A percentile compares a stretch with the other conserved stretches of the same genome.
phyloP scores from a whole-genome alignment of 768 basidiomycete species.

The Phaeotremella skinneri region DNA sequence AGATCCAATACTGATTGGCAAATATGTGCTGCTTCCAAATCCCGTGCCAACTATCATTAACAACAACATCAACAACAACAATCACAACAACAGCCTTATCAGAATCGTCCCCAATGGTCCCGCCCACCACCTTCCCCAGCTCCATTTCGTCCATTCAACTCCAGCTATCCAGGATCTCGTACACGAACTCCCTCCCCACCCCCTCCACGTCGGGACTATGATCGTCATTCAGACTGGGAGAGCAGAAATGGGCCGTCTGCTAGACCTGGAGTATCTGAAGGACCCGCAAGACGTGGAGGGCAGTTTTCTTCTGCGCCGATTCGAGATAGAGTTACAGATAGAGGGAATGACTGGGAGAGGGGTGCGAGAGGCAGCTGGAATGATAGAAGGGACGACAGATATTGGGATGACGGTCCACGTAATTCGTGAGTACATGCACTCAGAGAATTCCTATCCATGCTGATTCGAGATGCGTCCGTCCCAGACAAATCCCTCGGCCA shows the following conservation, averaged over 20 bases:
- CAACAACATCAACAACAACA: not conserved
- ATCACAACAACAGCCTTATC: slow-evolving; percentile 1
- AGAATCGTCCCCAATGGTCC: not conserved
- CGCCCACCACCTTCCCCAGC: not conserved
- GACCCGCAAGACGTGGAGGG: not conserved
- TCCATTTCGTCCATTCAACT: slow-evolving; percentile 1
- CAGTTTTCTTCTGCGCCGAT: not conserved
- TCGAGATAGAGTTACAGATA: not conserved
- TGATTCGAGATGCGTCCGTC: too few species aligned
- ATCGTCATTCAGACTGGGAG: not conserved
- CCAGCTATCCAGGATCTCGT: not conserved
- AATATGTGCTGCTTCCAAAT: too few species aligned
- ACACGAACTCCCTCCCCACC: not conserved
- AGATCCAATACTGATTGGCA: too few species aligned
- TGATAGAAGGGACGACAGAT: slow-evolving; percentile 2
- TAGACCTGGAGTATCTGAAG: not conserved
- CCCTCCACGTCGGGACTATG: not conserved
- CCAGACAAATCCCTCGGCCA: too few species aligned
- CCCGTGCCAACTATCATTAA: not conserved
- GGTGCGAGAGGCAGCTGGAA: not conserved
- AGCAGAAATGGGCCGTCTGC: not conserved
- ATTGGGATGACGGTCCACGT: not conserved
- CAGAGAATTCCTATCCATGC: not conserved
- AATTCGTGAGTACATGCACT: not conserved
- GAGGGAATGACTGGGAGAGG: not conserved